Base-by-base conservation (phyloP, 2,329 filamentous ascomycete genomes). In the Byssothecium circinans region DNA sequence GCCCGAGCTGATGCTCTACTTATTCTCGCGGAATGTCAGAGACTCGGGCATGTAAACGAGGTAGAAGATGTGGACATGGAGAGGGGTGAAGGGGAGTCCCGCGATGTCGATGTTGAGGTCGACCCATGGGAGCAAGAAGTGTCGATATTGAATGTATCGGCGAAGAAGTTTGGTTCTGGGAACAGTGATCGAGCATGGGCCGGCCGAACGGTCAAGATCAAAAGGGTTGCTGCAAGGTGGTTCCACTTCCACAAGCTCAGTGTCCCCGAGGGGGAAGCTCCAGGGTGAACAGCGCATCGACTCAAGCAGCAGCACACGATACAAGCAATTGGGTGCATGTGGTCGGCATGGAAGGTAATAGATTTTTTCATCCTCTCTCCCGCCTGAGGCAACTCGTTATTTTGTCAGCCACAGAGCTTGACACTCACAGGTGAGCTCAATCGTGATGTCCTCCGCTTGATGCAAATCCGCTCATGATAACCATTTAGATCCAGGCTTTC, bases 111-210 rank as follows among this genome's bases (percentile, higher is more conserved):
- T n/a, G 23, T 2, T 11, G 6, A 18, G 14, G 33, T 25, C 10
- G 62, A 71, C 54, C 63, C 68, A 1, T 79, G 76, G 76, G 71
- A 76, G 19, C 69, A 76, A 55, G 61, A 76, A 34, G 64, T 78
- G 2, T 70, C 74, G 2, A 76, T 79, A 25, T 53, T 78, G 42
- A 78, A 78, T 47, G 68, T 75, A 32, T 76, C 75, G 3, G 74
- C 73, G 19, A 75, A 61, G 32, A 63, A 60, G 25, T 71, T 70
- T 50, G 68, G 65, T 30, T 60, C 63, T n/a, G 62, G 54, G 14
- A 49, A 47, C 37, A 57, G 57, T 14, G 67, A 75, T 29, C 62
- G 70, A 45, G 69, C 71, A 8, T 77, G 75, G 75, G 74, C 74
- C n/a, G 76, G 76, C 5, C 68, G 76, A n/a, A 78, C 73, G 4